A percentile compares a stretch with the other conserved stretches of the same genome.
phyloP scores from a whole-genome alignment of 352 stramenopile genomes.

The Phytophthora citrophthora region DNA sequence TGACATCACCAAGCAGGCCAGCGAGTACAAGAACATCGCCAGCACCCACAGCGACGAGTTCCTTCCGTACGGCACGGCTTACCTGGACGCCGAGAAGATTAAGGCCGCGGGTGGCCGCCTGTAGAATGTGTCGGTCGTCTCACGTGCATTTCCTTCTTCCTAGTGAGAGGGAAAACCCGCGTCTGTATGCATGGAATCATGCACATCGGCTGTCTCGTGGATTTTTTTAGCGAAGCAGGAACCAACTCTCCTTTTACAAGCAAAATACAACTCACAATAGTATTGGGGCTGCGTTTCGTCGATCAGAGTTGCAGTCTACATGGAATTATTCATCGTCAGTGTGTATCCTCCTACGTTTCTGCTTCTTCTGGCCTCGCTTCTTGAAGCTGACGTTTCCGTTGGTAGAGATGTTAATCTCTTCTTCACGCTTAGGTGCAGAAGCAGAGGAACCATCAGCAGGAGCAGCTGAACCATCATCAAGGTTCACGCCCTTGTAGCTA shows the following conservation, averaged over 20 bases:
- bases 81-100: conserved; percentile 89
- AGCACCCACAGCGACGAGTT: conserved; percentile 91
- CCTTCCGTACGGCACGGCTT: conserved; percentile 88
- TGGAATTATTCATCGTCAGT: conserved; percentile 53
- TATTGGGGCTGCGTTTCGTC: conserved; percentile 7
- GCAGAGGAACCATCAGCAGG: conserved; percentile 5
- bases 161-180: conserved; percentile 27
- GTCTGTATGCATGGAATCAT: conserved; percentile 24
- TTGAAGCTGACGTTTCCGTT: conserved; percentile 76
- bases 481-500: conserved; percentile 82
- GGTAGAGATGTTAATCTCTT: conserved; percentile 64
- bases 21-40: conserved; percentile 86
- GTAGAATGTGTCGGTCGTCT: conserved; percentile 51
- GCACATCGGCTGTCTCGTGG: conserved; percentile 26
- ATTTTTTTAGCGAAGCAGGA: conserved; percentile 30
- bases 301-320: conserved; percentile 6
- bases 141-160: conserved; percentile 14
- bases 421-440: conserved; percentile 33
- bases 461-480: conserved; percentile 43
- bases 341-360: conserved; percentile 68
- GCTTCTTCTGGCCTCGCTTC: conserved; percentile 70
- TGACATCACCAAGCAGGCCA: conserved; percentile 87
- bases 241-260: conserved; percentile 27
- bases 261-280: conserved; percentile 43
- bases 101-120: conserved; percentile 81